Conservation (phyloP, 257 asterid species). For the Nicotiana obtusifolia region DNA sequence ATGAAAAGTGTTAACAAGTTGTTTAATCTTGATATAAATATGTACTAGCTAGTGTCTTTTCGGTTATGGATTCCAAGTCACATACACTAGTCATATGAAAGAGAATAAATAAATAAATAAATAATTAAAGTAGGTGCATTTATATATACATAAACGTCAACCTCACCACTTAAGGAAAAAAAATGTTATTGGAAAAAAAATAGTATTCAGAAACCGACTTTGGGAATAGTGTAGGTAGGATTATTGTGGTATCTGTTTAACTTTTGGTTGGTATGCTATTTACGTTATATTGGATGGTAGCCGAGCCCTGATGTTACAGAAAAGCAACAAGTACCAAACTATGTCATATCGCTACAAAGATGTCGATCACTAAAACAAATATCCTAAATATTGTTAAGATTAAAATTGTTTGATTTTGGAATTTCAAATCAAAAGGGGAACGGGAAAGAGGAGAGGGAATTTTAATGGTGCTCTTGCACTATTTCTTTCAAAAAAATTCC, state of each 20-base stretch:
- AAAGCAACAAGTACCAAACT: constrained; percentile 7
- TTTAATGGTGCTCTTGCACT: not conserved
- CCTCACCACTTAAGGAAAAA: not conserved
- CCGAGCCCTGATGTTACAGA: not conserved
- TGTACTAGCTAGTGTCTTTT: not conserved
- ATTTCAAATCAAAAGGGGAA: not conserved
- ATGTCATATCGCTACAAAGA: not conserved
- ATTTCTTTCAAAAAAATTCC: not conserved
- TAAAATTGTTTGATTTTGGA: not conserved
- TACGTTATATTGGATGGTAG: constrained; percentile 4
- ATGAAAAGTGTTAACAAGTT: not conserved
- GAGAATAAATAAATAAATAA: not conserved
- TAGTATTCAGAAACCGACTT: not conserved
- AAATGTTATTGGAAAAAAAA: not conserved
- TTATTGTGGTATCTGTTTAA: not conserved
- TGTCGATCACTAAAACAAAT: not conserved
- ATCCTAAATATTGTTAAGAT: not conserved
- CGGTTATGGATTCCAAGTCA: not conserved
- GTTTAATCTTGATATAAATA: not conserved
- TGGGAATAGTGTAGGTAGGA: not conserved
- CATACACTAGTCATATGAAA: not conserved
- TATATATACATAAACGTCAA: not conserved
- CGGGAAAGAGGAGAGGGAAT: not conserved
- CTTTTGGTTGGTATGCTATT: not conserved
- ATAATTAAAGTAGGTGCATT: not conserved